Evolutionary conservation across 768 basidiomycete species (phyloP), one percentile per base, ranked within the genome.

Genomic region (Kwoniella sp.): DNA sequence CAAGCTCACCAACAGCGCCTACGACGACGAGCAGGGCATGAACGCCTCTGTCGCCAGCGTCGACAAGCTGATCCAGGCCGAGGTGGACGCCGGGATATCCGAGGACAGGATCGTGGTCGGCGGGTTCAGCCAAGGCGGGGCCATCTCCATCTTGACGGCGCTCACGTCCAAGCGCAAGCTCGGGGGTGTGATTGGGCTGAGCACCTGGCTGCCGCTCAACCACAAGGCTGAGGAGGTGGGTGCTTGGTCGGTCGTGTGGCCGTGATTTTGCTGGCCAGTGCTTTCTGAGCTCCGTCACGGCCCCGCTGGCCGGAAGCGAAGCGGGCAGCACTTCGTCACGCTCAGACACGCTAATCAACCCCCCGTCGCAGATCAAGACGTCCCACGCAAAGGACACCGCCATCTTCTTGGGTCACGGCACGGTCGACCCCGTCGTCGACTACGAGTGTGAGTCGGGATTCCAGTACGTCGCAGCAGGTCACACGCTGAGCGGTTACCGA

Each of bases 321-420:
- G n/a, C n/a, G n/a, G n/a, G n/a, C n/a, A n/a, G n/a, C n/a, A n/a
- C n/a, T n/a, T n/a, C n/a, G n/a, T n/a, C n/a, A n/a, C n/a, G n/a
- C n/a, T n/a, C n/a, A n/a, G n/a, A n/a, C n/a, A n/a, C n/a, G n/a
- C n/a, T n/a, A n/a, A n/a, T n/a, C n/a, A n/a, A n/a, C n/a, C n/a
- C n/a, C n/a, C n/a, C n/a, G n/a, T n/a, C n/a, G n/a, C n/a, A n/a
- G 86, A 82, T 87, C 79, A 71, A 79, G 37, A 80, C 81, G 14
- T 75, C 79, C 9, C 77, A 84, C 60, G 82, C 84, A 15, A 75
- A 79, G 38, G 78, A 80, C 3, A 78, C 82, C 19, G 87, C 89
- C 1, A 78, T 92, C 25, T 92, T 93, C 75, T 87, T 87, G 83
- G 91, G 86, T 11, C 87, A 90, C 58, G 90, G 90, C 20, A 80